A percentile compares a stretch with the other conserved stretches of the same genome.
Conservation (phyloP, 2,329 filamentous ascomycete genomes). For the Hyphodiscus sp. region DNA sequence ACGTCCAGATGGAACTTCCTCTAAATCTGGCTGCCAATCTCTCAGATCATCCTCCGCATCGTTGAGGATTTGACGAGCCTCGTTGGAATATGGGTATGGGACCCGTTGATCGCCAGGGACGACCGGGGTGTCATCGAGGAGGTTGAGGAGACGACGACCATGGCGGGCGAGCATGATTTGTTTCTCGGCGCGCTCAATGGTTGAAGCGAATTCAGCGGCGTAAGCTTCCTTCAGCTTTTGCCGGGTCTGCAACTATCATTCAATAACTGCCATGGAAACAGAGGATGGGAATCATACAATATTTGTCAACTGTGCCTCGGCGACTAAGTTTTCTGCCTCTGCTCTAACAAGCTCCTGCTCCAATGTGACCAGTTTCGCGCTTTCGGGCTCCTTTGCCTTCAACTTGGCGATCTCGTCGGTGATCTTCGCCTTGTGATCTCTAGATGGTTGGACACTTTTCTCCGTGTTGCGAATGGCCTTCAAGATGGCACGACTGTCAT, state of each 20-base stretch:
- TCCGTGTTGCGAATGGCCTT: conserved; percentile 96
- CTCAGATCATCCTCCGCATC: conserved; percentile 86
- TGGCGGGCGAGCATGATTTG: conserved; percentile 91
- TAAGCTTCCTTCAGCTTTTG: conserved; percentile 96
- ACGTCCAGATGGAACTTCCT: conserved; percentile 19
- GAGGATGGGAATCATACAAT: conserved; percentile 53
- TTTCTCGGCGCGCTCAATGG: conserved; percentile 95
- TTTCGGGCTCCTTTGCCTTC: conserved; percentile 88
- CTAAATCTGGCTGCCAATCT: conserved; percentile 50
- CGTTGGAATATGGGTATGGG: conserved; percentile 57
- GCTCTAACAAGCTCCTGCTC: conserved; percentile 96
- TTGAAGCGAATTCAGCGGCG: conserved; percentile 78
- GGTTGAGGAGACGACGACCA: conserved; percentile 73
- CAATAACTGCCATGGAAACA: not conserved
- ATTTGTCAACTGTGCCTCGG: conserved; percentile 93
- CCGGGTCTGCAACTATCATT: conserved; percentile 57
- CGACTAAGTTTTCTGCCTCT: conserved; percentile 92
- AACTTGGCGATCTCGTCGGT: conserved; percentile 86
- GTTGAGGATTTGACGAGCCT: conserved; percentile 79
- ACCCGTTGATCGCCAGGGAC: conserved; percentile 74
- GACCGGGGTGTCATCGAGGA: conserved; percentile 84
- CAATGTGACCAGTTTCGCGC: conserved; percentile 70
- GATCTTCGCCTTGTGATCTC: conserved; percentile 82
- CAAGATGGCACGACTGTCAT: conserved; percentile 74
- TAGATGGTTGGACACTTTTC: conserved; percentile 85